Evolutionary conservation across 768 basidiomycete species (phyloP).

Genomic region (Trametes villosa): DNA sequence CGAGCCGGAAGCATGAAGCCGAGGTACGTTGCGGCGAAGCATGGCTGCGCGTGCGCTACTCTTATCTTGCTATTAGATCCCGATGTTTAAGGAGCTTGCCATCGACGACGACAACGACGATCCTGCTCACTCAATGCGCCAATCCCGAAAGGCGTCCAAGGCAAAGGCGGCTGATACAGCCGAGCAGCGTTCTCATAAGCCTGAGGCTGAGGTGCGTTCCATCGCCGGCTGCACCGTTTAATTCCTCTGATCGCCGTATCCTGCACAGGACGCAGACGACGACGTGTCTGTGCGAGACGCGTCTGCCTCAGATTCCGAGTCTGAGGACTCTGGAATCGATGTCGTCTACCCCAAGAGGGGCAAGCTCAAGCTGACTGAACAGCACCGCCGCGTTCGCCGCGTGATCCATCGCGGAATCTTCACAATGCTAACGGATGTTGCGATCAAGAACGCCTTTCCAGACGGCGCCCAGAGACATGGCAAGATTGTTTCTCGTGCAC

Average conservation of each 20-base stretch:
- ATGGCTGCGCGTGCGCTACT: no score
- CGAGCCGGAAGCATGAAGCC: no score
- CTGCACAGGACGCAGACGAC: neutral
- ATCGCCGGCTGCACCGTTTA: no score
- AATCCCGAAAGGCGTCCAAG: no score
- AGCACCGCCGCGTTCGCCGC: neutral
- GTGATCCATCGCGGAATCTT: neutral
- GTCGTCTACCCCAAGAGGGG: neutral
- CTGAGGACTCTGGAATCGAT: neutral
- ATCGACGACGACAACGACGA: no score
- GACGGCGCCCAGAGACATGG: neutral
- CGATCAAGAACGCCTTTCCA: neutral
- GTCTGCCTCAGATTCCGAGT: neutral
- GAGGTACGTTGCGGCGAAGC: no score
- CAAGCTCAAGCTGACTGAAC: neutral
- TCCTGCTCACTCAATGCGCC: no score
- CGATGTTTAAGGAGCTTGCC: no score
- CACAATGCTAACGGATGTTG: neutral
- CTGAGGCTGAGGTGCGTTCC: no score
- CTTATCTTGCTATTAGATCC: no score
- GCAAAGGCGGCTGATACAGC: no score
- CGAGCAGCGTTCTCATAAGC: no score
- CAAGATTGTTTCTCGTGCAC: neutral
- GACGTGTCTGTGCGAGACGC: neutral
- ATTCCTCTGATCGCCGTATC: neutral